These are phyloP conservation scores for Pulveroboletus ravenelii DNA, from an alignment of 768 basidiomycete genomes.

Conservation along the genomic window DNA sequence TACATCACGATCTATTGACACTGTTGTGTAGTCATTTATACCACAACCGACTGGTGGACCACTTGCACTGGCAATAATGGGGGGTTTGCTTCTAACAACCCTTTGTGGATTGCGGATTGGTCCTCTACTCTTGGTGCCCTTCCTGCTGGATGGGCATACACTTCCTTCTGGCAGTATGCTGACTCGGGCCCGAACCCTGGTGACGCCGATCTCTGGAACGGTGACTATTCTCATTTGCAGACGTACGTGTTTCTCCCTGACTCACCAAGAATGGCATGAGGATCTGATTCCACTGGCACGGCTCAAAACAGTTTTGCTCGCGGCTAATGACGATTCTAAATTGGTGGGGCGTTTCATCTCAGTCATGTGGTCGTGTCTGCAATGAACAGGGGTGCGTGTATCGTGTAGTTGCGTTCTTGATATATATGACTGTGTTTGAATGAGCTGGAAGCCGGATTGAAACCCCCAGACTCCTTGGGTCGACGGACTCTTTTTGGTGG, in stretches of 20 bases:
- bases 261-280: background rate
- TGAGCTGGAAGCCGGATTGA: too few species aligned
- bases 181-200: conserved; percentile 53
- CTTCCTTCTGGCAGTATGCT: conserved; percentile 61
- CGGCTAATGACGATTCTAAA: conserved; percentile 3
- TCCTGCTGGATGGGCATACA: conserved; percentile 53
- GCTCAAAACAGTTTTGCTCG: conserved; percentile 16
- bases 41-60: conserved; percentile 65
- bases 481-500: too few species aligned
- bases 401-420: too few species aligned
- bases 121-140: conserved; percentile 47
- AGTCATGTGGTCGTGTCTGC: background rate
- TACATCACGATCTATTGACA: background rate
- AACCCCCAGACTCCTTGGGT: too few species aligned
- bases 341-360: background rate
- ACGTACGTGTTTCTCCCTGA: conserved; percentile 23
- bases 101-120: conserved; percentile 59
- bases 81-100: conserved; percentile 46
- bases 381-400: too few species aligned
- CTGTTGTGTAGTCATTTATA: conserved; percentile 48
- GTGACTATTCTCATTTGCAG: conserved; percentile 40
- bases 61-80: conserved; percentile 58
- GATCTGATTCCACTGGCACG: background rate
- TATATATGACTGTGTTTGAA: too few species aligned
- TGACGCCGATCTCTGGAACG: conserved; percentile 56